Evolutionary conservation across 768 basidiomycete genomes (phyloP).

Genomic region (Piloderma croceum): DNA sequence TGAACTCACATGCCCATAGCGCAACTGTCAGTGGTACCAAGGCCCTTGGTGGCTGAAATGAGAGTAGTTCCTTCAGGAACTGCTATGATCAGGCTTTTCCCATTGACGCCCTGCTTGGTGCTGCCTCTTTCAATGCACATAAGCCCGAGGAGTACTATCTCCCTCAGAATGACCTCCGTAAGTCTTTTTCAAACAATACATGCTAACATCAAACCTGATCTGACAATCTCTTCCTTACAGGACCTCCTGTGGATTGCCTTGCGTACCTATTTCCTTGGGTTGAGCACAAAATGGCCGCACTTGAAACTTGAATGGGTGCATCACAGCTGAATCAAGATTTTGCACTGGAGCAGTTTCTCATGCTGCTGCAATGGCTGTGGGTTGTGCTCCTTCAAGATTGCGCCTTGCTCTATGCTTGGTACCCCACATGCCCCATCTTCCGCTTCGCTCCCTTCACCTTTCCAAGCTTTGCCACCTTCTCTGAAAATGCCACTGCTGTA

Average conservation of each 20-base stretch:
- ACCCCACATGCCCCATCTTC: constrained; percentile 22
- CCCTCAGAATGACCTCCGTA: constrained; percentile 10
- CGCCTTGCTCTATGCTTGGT: constrained; percentile 20
- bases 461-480: constrained; percentile 16
- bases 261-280: constrained; percentile 9
- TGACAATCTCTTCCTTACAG: too few species aligned
- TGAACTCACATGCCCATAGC: constrained; percentile 17
- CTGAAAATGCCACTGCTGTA: constrained; percentile 3
- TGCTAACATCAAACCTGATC: not conserved
- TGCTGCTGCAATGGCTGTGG: constrained; percentile 19
- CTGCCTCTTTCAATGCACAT: constrained; percentile 20
- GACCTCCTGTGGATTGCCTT: constrained; percentile 12
- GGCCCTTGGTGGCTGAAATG: constrained; percentile 21
- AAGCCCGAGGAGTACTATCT: constrained; percentile 20
- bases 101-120: constrained; percentile 20
- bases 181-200: not conserved
- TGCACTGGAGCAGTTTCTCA: constrained; percentile 23
- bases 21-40: constrained; percentile 18
- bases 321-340: constrained; percentile 12
- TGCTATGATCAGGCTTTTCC: constrained; percentile 23
- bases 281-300: not conserved
- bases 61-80: constrained; percentile 9
- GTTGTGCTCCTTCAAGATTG: constrained; percentile 31
- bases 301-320: not conserved
- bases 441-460: constrained; percentile 24